Evolutionary conservation across 23 red algal genomes (phyloP).

Genomic region (Porphyridium purpureum): DNA sequence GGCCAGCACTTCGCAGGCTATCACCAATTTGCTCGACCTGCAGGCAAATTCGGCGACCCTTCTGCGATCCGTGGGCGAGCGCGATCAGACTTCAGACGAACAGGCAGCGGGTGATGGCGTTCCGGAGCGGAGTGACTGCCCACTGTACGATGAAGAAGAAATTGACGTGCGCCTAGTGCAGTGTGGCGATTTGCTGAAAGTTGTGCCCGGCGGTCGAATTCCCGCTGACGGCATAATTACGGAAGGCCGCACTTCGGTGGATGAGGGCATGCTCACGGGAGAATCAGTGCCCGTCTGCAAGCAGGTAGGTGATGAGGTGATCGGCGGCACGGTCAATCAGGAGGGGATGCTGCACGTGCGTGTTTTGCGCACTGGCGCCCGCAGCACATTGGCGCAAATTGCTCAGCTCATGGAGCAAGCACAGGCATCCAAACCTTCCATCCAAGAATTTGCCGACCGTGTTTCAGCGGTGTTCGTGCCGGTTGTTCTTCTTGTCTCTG

Average conservation of each 20-base stretch:
- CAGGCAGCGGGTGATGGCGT: no score
- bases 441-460: slow-evolving; percentile 68
- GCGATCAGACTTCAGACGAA: no score
- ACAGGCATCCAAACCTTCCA: slow-evolving; percentile 52
- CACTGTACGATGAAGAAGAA: no score
- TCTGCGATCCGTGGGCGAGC: slow-evolving; percentile 9
- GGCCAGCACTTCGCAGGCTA: slow-evolving; percentile 39
- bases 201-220: slow-evolving; percentile 55
- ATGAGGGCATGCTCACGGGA: slow-evolving; percentile 95
- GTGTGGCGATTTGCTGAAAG: slow-evolving; percentile 49
- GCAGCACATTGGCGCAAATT: slow-evolving; percentile 71
- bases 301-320: slow-evolving; percentile 29
- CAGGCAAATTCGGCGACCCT: slow-evolving; percentile 27
- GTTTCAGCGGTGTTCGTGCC: slow-evolving; percentile 82
- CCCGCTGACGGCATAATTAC: slow-evolving; percentile 70
- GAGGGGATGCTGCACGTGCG: slow-evolving; percentile 46
- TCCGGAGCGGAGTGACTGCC: no score
- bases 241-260: slow-evolving; percentile 30
- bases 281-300: slow-evolving; percentile 77
- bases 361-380: slow-evolving; percentile 37
- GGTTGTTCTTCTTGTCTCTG: slow-evolving; percentile 32
- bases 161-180: slow-evolving; percentile 38
- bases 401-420: slow-evolving; percentile 70
- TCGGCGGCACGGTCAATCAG: slow-evolving; percentile 57
- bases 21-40: slow-evolving; percentile 33